A percentile compares a stretch with the other conserved stretches of the same genome.
Evolutionary conservation across 192 early-diverging fungal genomes (phyloP).

Genomic region (Neocallimastix lanati): DNA sequence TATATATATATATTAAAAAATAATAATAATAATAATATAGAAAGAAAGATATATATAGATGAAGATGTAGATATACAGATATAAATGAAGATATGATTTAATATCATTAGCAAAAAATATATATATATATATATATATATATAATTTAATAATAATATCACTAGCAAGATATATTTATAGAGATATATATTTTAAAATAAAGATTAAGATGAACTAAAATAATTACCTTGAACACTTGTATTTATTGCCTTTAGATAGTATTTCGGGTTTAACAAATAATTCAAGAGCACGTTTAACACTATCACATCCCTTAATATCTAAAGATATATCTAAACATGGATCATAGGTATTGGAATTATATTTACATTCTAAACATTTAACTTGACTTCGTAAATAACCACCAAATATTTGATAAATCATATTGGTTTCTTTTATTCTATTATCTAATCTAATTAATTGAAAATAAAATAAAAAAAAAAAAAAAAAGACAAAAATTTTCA

Average conservation of each 20-base stretch:
- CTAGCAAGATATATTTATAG: too few species aligned
- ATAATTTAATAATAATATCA: too few species aligned
- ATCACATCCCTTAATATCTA: conserved; percentile 53
- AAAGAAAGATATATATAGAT: too few species aligned
- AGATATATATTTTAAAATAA: too few species aligned
- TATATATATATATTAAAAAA: background rate
- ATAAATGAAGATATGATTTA: too few species aligned
- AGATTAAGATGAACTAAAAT: too few species aligned
- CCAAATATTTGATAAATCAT: conserved; percentile 66
- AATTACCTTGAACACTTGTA: conserved; percentile 60
- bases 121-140: too few species aligned
- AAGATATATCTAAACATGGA: conserved; percentile 51
- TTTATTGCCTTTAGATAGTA: conserved; percentile 41
- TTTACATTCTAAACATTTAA: conserved; percentile 54
- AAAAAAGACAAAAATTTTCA: too few species aligned
- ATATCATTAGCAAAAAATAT: too few species aligned
- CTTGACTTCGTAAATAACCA: conserved; percentile 57
- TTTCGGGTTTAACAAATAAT: conserved; percentile 52
- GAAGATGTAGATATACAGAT: too few species aligned
- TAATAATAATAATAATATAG: too few species aligned
- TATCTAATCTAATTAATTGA: conserved; percentile 15
- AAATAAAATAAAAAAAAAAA: too few species aligned
- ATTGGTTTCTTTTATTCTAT: conserved; percentile 56
- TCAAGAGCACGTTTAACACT: conserved; percentile 46
- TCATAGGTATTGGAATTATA: conserved; percentile 59